Evolutionary conservation across 176 grass and related monocot genomes (phyloP).

Genomic region (Cenchrus fungigraminus): DNA sequence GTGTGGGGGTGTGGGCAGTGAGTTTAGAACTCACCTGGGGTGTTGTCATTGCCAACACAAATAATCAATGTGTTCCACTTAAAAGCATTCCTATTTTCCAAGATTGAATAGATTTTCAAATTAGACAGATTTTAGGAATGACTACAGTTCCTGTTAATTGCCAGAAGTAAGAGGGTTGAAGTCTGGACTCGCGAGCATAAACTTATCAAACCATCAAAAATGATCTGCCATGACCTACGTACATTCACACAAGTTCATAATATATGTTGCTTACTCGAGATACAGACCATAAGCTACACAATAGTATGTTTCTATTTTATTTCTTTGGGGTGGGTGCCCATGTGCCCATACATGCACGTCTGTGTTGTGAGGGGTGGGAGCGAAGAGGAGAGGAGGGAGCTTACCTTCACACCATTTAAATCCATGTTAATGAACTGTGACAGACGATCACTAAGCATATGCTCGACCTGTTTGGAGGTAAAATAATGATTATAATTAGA

Average conservation of each 20-base stretch:
- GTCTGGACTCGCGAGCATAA: slow-evolving; percentile 8
- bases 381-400: background rate
- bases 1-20: no score
- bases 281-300: slow-evolving; percentile 7
- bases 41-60: no score
- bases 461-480: slow-evolving; percentile 76
- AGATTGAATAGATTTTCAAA: background rate
- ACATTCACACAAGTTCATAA: background rate
- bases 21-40: no score
- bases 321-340: background rate
- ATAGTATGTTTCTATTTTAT: background rate
- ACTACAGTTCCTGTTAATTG: slow-evolving; percentile 9
- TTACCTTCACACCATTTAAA: slow-evolving; percentile 83
- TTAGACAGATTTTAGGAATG: background rate
- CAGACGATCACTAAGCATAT: slow-evolving; percentile 91
- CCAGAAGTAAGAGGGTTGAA: background rate
- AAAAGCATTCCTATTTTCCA: slow-evolving; percentile 5
- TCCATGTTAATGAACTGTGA: slow-evolving; percentile 76
- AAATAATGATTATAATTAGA: slow-evolving; percentile 28
- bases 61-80: slow-evolving; percentile 29
- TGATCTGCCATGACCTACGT: background rate
- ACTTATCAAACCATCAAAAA: slow-evolving; percentile 3
- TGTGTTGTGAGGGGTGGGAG: background rate
- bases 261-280: background rate
- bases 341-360: background rate